Conservation (phyloP, 331 rosid species). For the Acacia pycnantha region DNA sequence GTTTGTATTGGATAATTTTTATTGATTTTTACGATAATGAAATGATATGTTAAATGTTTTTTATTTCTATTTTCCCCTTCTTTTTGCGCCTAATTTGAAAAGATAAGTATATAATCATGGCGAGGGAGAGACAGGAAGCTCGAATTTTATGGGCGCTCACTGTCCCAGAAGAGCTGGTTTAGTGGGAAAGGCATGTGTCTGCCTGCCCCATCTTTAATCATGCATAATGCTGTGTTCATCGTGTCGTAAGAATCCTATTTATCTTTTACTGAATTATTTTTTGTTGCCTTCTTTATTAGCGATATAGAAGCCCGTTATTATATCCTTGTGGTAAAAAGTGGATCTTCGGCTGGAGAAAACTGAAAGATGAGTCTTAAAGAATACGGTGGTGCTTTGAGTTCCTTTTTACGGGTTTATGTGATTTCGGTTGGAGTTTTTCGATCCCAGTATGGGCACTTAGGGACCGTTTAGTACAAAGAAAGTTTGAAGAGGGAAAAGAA, state of each 20-base stretch:
- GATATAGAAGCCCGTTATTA: no score
- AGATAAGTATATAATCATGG: not conserved
- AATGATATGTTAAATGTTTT: not conserved
- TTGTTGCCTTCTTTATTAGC: no score
- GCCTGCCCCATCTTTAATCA: not conserved
- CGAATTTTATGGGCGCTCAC: conserved; percentile 20
- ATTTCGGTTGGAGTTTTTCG: not conserved
- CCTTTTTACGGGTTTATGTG: not conserved
- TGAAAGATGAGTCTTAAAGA: no score
- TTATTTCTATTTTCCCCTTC: not conserved
- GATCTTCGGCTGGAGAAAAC: no score
- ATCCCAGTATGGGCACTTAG: no score
- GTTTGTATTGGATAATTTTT: no score
- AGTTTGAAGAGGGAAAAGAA: no score
- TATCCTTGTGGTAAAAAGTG: no score
- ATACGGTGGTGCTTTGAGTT: no score
- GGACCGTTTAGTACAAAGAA: no score
- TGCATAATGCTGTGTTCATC: not conserved
- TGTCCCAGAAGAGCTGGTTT: conserved; percentile 17
- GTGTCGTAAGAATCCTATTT: not conserved
- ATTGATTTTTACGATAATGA: no score
- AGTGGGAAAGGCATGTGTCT: conserved; percentile 14
- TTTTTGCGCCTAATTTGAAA: not conserved
- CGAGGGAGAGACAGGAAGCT: not conserved
- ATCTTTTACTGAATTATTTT: no score